Base-by-base conservation (phyloP, 1,284 basidiomycete species). In the Fomitopsis schrenkii region DNA sequence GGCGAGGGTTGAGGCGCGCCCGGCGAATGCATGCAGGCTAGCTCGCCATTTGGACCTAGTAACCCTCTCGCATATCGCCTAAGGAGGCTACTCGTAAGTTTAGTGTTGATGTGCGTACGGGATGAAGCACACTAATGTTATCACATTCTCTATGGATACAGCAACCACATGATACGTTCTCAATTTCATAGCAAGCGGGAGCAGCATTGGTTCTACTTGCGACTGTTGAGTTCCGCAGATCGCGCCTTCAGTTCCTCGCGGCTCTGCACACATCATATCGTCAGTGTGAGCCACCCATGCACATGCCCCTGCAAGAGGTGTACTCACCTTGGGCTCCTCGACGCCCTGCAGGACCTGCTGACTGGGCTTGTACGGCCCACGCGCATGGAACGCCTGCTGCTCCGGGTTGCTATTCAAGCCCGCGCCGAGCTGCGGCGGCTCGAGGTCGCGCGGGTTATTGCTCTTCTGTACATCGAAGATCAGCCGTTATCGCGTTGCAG, bases 381-480 rank as follows among this genome's bases (percentile, higher is more conserved):
- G 75, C 17, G 78, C 76, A 56, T 79, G 75, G 70, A 77, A 76
- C n/a, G 77, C 77, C 53, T 69, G 70, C 9, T 64, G 56, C 62
- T 71, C 69, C 2, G 69, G 71, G 59, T 72, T 71, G 58, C 66
- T 70, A 62, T 72, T 78, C 59, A 79, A 65, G 3, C 78, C 79
- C 4, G 72, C 74, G n/a, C 74, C 77, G 2, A 71, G 70, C 64
- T 78, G 74, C 28, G 75, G 70, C 15, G 72, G 74, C 62, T 76
- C 71, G 57, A 83, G 74, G 64, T 83, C 82, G 22, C 75, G 72
- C 1, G 82, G 82, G 66, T 84, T 75, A 63, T 84, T 83, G 14
- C 78, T 73, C 72, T 78, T 83, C 82, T 84, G 59, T 58, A 52
- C 19, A 41, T 33, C 41, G 17, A 10, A n/a, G 9, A 22, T 26